Evolutionary conservation across 2,329 filamentous ascomycete species (phyloP), one percentile per base, ranked within the genome.

Genomic region (Escovopsis sp.): DNA sequence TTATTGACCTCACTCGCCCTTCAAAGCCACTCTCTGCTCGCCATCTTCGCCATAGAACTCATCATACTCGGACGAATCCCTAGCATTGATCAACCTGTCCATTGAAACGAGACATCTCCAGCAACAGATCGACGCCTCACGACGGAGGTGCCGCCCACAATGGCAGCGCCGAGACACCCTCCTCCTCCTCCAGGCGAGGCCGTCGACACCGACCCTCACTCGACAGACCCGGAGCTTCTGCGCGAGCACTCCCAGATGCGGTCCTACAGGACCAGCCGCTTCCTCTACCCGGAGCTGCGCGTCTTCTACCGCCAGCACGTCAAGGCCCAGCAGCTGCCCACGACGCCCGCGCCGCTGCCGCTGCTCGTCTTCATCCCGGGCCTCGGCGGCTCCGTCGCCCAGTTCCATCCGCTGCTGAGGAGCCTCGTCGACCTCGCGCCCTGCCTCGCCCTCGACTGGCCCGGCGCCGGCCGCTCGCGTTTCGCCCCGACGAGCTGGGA

Each of bases 361-460:
- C 65, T 98, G 9, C 66, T 96, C 4, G 87, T 96, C 36, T 94
- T 93, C 56, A 70, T 96, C 44, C 91, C 96, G 55, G 91, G 91
- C 2, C 71, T 96, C 9, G 91, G 89, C n/a, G 91, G 91, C 39
- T 94, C 85, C 1, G 73, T 87, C 23, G 82, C 86, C 10, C 91
- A 96, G 56, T 96, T 95, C 56, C 74, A 85, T 43, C 77, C 83
- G 28, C 65, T 96, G 5, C 65, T 96, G 12, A 82, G 77, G 18
- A 91, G 85, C 59, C 69, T 98, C 39, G 75, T 83, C 40, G 86
- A 93, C 55, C 68, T 87, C 39, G 86, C 84, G 11, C 81, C 87
- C 39, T 94, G 88, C 58, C 70, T 63, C 49, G 84, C 86, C 4
- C 78, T 96, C 48, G 91, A 98, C 58, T 69, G 95, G 4, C 89